These are phyloP conservation scores for Pilatotrama ljubarskyi DNA, from an alignment of 768 basidiomycete genomes.

Conservation along the genomic window DNA sequence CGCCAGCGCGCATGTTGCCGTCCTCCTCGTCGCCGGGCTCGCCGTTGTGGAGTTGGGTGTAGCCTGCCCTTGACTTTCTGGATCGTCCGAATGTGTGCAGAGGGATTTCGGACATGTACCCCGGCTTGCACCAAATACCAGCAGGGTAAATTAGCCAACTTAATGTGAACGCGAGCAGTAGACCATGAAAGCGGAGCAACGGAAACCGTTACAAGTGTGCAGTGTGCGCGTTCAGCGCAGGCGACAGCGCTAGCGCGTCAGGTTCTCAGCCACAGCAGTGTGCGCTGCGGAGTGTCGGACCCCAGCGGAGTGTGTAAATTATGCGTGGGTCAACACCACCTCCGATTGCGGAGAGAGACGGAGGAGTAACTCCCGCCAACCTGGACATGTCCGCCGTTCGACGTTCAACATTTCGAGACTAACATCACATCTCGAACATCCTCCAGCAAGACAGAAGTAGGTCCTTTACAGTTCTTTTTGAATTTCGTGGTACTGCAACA, in stretches of 20 bases:
- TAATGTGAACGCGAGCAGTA: neutral
- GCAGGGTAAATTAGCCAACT: slow-evolving; percentile 4
- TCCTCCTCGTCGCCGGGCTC: slow-evolving; percentile 30
- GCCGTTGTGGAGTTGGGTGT: slow-evolving; percentile 43
- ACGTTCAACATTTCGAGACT: neutral
- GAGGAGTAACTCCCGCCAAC: neutral
- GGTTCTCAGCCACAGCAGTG: neutral
- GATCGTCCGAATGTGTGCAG: slow-evolving; percentile 56
- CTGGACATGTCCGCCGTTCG: neutral
- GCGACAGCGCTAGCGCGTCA: neutral
- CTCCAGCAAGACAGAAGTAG: neutral
- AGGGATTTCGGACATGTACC: slow-evolving; percentile 72
- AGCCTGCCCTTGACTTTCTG: slow-evolving; percentile 47
- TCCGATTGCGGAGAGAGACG: neutral
- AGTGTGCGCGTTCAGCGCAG: neutral
- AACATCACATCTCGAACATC: neutral
- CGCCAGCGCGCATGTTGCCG: slow-evolving; percentile 30
- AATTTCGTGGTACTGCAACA: slow-evolving; percentile 27
- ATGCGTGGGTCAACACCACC: neutral
- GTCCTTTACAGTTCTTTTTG: slow-evolving; percentile 23
- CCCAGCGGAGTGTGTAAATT: neutral
- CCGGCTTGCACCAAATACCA: slow-evolving; percentile 4
- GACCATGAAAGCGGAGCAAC: slow-evolving; percentile 1
- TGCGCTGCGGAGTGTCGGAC: neutral
- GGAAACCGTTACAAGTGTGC: neutral